Percentiles rank a stretch among this genome's conserved stretches.
These are phyloP conservation scores for Debaryomyces nepalensis DNA, from an alignment of 1,139 yeast species.

Conservation along the genomic window DNA sequence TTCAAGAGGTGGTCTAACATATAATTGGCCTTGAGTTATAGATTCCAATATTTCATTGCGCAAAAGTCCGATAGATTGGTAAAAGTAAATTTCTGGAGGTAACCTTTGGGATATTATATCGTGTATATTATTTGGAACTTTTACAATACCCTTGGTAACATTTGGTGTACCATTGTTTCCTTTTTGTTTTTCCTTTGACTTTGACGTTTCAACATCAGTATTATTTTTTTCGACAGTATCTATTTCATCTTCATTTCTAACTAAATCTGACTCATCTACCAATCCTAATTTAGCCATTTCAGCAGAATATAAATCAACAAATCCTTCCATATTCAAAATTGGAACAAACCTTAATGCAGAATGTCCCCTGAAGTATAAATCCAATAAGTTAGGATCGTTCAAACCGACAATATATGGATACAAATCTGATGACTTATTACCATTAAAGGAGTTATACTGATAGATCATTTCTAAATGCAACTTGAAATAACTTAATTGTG, in stretches of 20 bases:
- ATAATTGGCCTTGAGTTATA: conserved; percentile 64
- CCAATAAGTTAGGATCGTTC: conserved; percentile 44
- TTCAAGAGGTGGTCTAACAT: conserved; percentile 74
- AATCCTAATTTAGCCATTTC: conserved; percentile 46
- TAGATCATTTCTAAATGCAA: conserved; percentile 49
- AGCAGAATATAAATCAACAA: conserved; percentile 58
- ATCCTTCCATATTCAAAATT: conserved; percentile 68
- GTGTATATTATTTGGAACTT: conserved; percentile 78
- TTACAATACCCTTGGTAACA: conserved; percentile 22
- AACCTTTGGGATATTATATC: conserved; percentile 83
- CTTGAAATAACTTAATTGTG: conserved; percentile 49
- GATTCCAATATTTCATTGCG: conserved; percentile 70
- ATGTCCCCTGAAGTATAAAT: conserved; percentile 45
- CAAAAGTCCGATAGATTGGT: conserved; percentile 77
- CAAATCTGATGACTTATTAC: conserved; percentile 33
- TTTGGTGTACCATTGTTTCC: conserved; percentile 7
- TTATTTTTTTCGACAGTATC: conserved; percentile 11
- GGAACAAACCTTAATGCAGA: conserved; percentile 60
- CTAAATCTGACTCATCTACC: conserved; percentile 25
- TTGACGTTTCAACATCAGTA: conserved; percentile 10
- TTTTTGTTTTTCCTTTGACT: conserved; percentile 10
- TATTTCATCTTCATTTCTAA: conserved; percentile 19
- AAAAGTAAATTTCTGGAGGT: conserved; percentile 85
- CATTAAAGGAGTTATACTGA: conserved; percentile 39
- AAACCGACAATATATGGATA: conserved; percentile 42